Conservation (phyloP, 257 asterid species). For the Solanum arcanum region DNA sequence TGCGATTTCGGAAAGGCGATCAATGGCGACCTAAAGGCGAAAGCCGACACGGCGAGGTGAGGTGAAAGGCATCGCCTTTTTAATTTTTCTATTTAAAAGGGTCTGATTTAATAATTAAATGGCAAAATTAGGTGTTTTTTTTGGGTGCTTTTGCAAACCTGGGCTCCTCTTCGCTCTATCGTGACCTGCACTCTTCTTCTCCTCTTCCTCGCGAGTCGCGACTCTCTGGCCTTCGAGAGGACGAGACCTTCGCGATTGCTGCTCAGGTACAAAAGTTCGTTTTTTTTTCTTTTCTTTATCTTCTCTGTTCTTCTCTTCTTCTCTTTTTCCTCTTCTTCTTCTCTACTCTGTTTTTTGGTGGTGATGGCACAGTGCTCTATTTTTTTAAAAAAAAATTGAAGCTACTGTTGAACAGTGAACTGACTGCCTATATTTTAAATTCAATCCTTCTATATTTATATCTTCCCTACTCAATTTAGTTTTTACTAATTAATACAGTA, state of each 20-base stretch:
- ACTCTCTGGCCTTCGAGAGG: neutral
- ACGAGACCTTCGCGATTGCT: neutral
- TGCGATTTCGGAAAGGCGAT: too few relatives aligned
- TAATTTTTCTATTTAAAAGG: neutral
- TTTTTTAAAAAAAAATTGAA: too few relatives aligned
- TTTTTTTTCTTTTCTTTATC: too few relatives aligned
- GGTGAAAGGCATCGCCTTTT: neutral
- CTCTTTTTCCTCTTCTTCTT: too few relatives aligned
- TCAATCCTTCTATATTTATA: neutral
- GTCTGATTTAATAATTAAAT: neutral
- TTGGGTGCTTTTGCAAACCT: neutral
- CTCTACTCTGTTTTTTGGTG: neutral
- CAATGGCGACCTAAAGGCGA: too few relatives aligned
- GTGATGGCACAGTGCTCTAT: neutral
- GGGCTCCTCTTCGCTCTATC: neutral
- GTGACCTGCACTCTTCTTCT: neutral
- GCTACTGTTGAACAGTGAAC: neutral
- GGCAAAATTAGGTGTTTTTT: neutral
- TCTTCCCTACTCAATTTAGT: neutral
- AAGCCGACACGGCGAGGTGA: neutral
- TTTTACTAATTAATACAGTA: neutral
- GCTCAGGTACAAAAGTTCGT: neutral
- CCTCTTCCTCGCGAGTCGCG: neutral
- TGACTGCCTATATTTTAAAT: neutral
- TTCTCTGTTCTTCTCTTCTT: too few relatives aligned